phyloP scores from a whole-genome alignment of 2,329 filamentous ascomycete genomes.

The Sporothrix brasiliensis region DNA sequence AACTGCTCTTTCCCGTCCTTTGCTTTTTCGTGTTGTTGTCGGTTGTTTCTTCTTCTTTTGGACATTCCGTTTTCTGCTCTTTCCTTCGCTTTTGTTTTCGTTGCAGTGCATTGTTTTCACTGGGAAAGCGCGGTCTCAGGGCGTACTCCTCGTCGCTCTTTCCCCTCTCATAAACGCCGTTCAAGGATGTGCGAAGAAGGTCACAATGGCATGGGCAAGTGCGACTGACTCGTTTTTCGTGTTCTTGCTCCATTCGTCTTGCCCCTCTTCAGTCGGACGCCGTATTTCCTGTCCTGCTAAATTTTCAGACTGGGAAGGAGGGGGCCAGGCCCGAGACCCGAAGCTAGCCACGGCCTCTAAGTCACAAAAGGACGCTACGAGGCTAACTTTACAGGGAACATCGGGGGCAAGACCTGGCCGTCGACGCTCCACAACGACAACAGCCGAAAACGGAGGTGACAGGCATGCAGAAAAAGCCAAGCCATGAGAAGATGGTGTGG shows the following conservation, averaged over 20 bases:
- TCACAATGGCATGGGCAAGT: neutral
- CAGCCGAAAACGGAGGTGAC: conserved; percentile 22
- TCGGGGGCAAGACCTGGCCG: conserved; percentile 11
- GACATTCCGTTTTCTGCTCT: neutral
- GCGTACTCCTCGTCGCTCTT: neutral
- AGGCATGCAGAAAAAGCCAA: neutral
- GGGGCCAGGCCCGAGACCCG: conserved; percentile 4
- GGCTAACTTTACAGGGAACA: neutral
- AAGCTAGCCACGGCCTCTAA: conserved; percentile 15
- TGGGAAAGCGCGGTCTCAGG: conserved; percentile 3
- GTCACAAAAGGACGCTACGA: neutral
- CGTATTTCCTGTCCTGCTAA: conserved; percentile 27
- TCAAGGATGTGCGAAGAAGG: neutral
- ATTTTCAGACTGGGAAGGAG: conserved; percentile 1
- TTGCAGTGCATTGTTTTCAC: neutral
- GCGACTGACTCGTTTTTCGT: conserved; percentile 17
- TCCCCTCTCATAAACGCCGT: conserved; percentile 2
- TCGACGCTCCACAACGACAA: neutral
- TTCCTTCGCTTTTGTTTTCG: neutral
- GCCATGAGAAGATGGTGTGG: neutral
- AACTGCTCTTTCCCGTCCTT: neutral
- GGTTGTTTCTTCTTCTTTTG: neutral
- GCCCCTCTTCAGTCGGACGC: neutral
- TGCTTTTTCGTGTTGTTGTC: neutral
- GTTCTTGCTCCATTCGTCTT: neutral